Base-by-base conservation (phyloP, 495 filamentous ascomycete genomes). In the Daldinia childiae region DNA sequence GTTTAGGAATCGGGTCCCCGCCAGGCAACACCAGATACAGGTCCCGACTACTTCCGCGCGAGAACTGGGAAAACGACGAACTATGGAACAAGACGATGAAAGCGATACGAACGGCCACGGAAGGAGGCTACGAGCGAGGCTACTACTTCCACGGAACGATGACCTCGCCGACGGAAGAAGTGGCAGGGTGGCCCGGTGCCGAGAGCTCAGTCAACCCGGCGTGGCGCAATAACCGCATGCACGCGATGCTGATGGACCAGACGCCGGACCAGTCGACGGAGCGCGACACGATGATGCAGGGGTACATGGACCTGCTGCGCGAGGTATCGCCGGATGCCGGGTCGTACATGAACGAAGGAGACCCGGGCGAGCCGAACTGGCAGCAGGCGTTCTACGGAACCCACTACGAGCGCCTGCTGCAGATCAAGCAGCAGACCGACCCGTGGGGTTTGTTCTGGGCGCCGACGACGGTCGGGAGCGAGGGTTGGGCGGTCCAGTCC, bases 341-440 rank as follows among this genome's bases (percentile, higher is more conserved):
- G 3, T 70, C 80, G 8, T 86, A 86, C 71, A 62, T 85, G 66
- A 82, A 82, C 51, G 85, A 87, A 74, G 84, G 78, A 2, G 85
- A 89, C 72, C 81, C 85, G 38, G 76, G 81, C 21, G 87, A 90
- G 78, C 87, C 88, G 0, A 71, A 88, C 62, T 90, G 86, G 79
- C 84, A 90, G 78, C 76, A 84, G 76, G 74, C 82, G 5, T 90
- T 88, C 75, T 91, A 85, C 59, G 88, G 88, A 0, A 59, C 45
- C n/a, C 79, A 87, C 43, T 91, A 91, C 70, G 34, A 64, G 1
- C 77, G 83, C 9, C 75, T 90, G 60, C 76, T 82, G 5, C 54
- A 73, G 51, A 66, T 90, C 34, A 89, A 90, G 83, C 75, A 82
- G 66, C 75, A 79, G 50, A 83, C 81, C 61, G 89, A 91, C 74